A percentile compares a stretch with the other conserved stretches of the same genome.
phyloP scores from a whole-genome alignment of 768 basidiomycete species.

The Pulveroboletus ravenelii region DNA sequence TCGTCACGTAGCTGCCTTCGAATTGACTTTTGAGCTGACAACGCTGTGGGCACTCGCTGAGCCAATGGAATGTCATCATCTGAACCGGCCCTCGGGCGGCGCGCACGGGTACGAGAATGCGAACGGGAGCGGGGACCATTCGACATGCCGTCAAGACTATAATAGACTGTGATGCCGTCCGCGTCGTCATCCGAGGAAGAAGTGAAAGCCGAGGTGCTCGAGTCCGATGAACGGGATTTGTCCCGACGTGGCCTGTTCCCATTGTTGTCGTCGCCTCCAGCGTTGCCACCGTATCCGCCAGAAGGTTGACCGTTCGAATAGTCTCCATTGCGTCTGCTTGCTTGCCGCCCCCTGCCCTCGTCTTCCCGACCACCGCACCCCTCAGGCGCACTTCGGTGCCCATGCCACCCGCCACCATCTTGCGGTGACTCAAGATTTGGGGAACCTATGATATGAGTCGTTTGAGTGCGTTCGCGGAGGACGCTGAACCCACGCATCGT shows the following conservation, averaged over 20 bases:
- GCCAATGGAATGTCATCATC: slow-evolving; percentile 87
- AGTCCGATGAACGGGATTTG: slow-evolving; percentile 28
- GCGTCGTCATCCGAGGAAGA: slow-evolving; percentile 45
- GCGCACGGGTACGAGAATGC: slow-evolving; percentile 21
- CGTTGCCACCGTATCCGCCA: slow-evolving; percentile 27
- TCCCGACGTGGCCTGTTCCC: slow-evolving; percentile 33
- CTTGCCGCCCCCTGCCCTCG: slow-evolving; percentile 6
- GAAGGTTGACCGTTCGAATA: slow-evolving; percentile 17
- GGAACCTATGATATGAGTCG: background rate
- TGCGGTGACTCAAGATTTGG: slow-evolving; percentile 9
- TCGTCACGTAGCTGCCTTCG: slow-evolving; percentile 68
- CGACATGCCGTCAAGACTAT: slow-evolving; percentile 38
- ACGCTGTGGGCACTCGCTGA: slow-evolving; percentile 73
- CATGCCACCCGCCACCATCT: slow-evolving; percentile 20
- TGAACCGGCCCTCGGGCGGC: slow-evolving; percentile 27
- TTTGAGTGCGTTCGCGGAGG: background rate
- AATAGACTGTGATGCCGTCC: slow-evolving; percentile 38
- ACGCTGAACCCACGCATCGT: slow-evolving; percentile 17
- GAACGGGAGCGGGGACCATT: slow-evolving; percentile 20
- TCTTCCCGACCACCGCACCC: slow-evolving; percentile 15
- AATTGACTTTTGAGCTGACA: slow-evolving; percentile 79
- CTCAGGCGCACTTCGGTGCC: slow-evolving; percentile 9
- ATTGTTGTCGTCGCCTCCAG: slow-evolving; percentile 36
- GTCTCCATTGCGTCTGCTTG: slow-evolving; percentile 10
- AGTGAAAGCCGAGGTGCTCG: slow-evolving; percentile 32